A percentile compares a stretch with the other conserved stretches of the same genome.
phyloP scores from a whole-genome alignment of 169 alveolate genomes.

The Eimeria necatrix region DNA sequence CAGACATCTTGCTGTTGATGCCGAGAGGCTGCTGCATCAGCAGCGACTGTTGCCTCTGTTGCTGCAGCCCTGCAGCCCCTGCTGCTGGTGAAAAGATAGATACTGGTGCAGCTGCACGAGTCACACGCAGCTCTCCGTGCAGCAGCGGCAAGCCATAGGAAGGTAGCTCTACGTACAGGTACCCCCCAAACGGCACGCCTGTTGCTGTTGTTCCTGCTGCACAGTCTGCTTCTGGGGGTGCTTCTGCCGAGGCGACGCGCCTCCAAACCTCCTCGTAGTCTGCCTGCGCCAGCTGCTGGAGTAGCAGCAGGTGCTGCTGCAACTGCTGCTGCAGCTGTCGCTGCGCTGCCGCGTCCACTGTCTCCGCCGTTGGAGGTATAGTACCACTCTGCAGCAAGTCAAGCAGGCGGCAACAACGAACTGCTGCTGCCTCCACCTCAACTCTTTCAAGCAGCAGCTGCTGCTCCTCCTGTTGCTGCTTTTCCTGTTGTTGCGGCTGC shows the following conservation, averaged over 20 bases:
- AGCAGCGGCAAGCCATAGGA: conserved; percentile 66
- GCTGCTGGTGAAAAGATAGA: neutral
- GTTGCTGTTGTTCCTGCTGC: conserved; percentile 49
- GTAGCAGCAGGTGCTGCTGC: conserved; percentile 58
- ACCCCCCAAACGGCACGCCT: conserved; percentile 66
- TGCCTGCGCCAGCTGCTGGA: conserved; percentile 58
- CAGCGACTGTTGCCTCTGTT: conserved; percentile 53
- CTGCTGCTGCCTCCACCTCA: conserved; percentile 53
- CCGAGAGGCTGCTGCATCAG: conserved; percentile 7
- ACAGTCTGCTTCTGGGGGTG: neutral
- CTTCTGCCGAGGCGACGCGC: neutral
- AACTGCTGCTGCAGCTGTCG: conserved; percentile 54
- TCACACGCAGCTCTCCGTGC: conserved; percentile 69
- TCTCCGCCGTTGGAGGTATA: conserved; percentile 24
- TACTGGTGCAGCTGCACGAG: neutral
- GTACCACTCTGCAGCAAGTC: conserved; percentile 44
- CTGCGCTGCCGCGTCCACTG: conserved; percentile 52
- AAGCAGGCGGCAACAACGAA: conserved; percentile 50
- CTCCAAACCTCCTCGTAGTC: conserved; percentile 27
- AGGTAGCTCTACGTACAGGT: conserved; percentile 63
- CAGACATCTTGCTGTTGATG: neutral
- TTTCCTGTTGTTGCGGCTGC: neutral
- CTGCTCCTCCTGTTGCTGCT: conserved; percentile 7
- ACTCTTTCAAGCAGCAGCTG: conserved; percentile 29
- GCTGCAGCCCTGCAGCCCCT: conserved; percentile 20